Evolutionary conservation across 73 alveolate genomes (phyloP), one percentile per base, ranked within the genome.

Genomic region (Paraurostyla sp.): DNA sequence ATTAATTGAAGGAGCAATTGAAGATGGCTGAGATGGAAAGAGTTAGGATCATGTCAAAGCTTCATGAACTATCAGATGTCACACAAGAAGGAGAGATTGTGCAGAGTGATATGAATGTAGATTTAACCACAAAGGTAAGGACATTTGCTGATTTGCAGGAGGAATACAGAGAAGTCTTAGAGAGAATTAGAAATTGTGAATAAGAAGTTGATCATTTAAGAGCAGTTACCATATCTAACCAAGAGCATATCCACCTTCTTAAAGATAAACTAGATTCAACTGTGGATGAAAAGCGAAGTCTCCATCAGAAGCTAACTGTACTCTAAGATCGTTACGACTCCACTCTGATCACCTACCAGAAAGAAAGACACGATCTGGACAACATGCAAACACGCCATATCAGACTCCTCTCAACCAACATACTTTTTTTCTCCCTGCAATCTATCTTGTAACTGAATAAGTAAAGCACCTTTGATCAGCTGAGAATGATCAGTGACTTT

Each of bases 21-120:
- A 73, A 73, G 42, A 0, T 1, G 7, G 71, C 71, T 6, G 87
- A 73, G 32, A 2, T 23, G 0, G 87, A 73, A 25, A 73, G 71
- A 73, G 38, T 73, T 25, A 20, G 87, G n/a, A 73, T 73, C 9
- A 6, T 45, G n/a, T 27, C 35, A 38, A 65, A 58, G 41, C 16
- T 65, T 0, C 32, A 65, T 15, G 82, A 65, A 22, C 58, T 65
- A 1, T 38, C 56, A 7, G 16, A 32, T 15, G 7, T 65, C 1
- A 65, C 82, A 35, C 58, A 32, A 9, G 82, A 73, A 9, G 71
- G 87, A 22, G 69, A 73, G 36, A 73, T 73, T 4, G 20, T 43
- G 42, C 49, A 45, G 48, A 48, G 27, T 30, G 68, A 48, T 32
- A 73, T 73, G 87, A 50, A 73, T 38, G 25, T 65, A 45, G 48